These are phyloP conservation scores for Adansonia rubrostipa DNA, from an alignment of 441 rosid species.

Conservation along the genomic window DNA sequence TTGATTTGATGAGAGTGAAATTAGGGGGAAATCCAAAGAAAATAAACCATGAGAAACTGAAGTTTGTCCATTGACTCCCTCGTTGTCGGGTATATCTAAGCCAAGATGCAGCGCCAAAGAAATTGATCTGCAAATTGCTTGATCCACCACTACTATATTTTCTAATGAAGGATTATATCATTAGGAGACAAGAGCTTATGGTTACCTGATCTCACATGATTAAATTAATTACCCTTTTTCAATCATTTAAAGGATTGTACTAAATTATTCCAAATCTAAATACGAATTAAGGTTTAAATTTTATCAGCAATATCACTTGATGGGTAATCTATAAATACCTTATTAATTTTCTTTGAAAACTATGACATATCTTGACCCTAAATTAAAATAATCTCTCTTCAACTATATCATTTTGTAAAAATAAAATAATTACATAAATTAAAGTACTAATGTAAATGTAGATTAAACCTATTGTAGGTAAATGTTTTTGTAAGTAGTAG, in stretches of 20 bases:
- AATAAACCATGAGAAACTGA: not conserved
- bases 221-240: too few species aligned
- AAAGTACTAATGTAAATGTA: too few species aligned
- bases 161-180: not conserved
- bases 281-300: too few species aligned
- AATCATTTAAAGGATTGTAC: not conserved
- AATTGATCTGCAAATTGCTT: not conserved
- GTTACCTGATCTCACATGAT: not conserved
- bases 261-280: too few species aligned
- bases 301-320: too few species aligned
- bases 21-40: not conserved
- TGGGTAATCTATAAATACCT: too few species aligned
- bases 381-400: too few species aligned
- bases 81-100: not conserved
- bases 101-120: not conserved
- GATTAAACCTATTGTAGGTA: not conserved
- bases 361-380: too few species aligned
- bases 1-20: slow-evolving; percentile 12
- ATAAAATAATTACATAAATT: too few species aligned
- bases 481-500: too few species aligned
- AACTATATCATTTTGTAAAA: too few species aligned
- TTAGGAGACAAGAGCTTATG: not conserved
- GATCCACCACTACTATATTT: not conserved
- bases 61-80: not conserved
- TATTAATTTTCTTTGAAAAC: too few species aligned